Conservation (phyloP, 2,329 filamentous ascomycete genomes). For the Sporothrix protearum region DNA sequence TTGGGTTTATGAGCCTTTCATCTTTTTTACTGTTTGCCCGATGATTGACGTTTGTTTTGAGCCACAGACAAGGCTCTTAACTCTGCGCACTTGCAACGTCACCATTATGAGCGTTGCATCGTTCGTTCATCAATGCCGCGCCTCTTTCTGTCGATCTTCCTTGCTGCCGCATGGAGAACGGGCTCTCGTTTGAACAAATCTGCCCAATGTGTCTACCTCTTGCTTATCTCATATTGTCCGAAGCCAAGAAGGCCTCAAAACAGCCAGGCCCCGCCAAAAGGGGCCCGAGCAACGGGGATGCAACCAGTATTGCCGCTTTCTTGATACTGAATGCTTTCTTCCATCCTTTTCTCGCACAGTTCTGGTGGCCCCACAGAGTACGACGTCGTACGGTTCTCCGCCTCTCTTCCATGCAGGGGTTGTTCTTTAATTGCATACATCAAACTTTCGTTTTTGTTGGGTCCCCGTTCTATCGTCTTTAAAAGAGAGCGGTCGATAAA, state of each 20-base stretch:
- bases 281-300: constrained; percentile 15
- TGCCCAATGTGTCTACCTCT: not conserved
- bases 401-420: constrained; percentile 1
- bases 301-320: not conserved
- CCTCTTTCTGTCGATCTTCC: not conserved
- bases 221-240: not conserved
- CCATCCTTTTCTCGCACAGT: not conserved
- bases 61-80: not conserved
- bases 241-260: not conserved
- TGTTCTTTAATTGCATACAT: constrained; percentile 11
- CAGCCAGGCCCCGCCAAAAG: not conserved
- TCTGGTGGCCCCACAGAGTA: not conserved
- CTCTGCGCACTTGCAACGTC: not conserved
- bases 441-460: not conserved
- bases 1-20: not conserved
- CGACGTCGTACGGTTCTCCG: constrained; percentile 1
- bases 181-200: not conserved
- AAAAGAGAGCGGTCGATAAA: not conserved
- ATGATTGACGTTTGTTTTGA: not conserved
- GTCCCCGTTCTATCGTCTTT: not conserved
- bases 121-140: not conserved
- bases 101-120: not conserved
- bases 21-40: not conserved
- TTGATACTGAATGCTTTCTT: not conserved
- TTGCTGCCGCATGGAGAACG: not conserved